Evolutionary conservation across 768 basidiomycete genomes (phyloP), one percentile per base, ranked within the genome.

Genomic region (Inosperma sp.): DNA sequence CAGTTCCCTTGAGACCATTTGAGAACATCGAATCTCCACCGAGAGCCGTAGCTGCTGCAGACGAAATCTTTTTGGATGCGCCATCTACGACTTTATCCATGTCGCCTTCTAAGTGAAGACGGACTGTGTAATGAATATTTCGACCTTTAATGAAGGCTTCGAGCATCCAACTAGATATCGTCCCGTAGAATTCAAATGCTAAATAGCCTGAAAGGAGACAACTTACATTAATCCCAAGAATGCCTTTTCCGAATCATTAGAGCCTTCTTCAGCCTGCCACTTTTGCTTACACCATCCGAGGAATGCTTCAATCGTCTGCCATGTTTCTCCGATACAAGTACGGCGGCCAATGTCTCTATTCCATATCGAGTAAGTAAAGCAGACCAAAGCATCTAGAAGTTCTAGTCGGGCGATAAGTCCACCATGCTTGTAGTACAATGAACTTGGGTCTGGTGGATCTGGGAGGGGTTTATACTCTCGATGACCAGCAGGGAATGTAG

Each of bases 321-420:
- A 89, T 14, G 81, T 81, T 44, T 79, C 77, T 35, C 70, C 72
- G 60, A 73, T 74, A 65, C 86, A 88, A 6, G 67, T 59, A 51
- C 75, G 74, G 51, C 74, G 72, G 56, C 71, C 65, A 59, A 82
- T 80, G 54, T 89, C 88, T 60, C 78, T 83, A 66, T 79, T 82
- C 90, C 89, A 93, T 57, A 88, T 75, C 4, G 86, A 78, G 62
- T 89, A 93, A 4, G 86, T 81, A 68, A 92, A 93, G 68, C 85
- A 86, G 35, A 92, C 72, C 50, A 92, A 77, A 35, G 89, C 85
- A 66, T 93, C 88, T 33, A 89, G 69, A 40, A 88, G 82, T 64
- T 91, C 89, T 16, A 91, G 75, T 21, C 86, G 79, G 23, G 86
- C 85, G 61, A 91, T 84, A 56, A 88, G 69, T 17, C 82, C 81